Percentiles rank a stretch among this genome's conserved stretches.
Evolutionary conservation across 345 rosid genomes (phyloP).

Genomic region (Hypericum androsaemum): DNA sequence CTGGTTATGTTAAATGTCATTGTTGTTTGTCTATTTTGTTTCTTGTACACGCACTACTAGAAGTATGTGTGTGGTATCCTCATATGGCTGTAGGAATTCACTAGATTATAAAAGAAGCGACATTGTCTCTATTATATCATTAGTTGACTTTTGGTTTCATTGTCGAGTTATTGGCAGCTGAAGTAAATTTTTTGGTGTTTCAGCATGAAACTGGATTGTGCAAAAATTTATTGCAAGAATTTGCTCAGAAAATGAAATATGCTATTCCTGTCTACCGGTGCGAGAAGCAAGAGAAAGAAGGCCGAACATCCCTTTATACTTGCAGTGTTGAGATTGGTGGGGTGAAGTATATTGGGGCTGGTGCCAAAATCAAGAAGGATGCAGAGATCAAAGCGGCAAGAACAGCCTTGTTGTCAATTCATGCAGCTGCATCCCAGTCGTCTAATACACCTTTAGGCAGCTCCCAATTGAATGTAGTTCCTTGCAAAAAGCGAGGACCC

Average conservation of each 20-base stretch:
- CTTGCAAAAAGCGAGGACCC: constrained; percentile 47
- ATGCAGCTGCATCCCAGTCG: constrained; percentile 28
- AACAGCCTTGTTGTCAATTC: constrained; percentile 74
- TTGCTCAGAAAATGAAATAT: constrained; percentile 88
- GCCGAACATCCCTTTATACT: constrained; percentile 31
- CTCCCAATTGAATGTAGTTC: constrained; percentile 62
- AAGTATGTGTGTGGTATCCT: too few species aligned
- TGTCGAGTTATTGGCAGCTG: too few species aligned
- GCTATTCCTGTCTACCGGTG: constrained; percentile 68
- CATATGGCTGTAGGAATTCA: too few species aligned
- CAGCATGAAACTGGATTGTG: constrained; percentile 85
- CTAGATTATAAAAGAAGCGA: too few species aligned
- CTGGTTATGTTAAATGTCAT: too few species aligned
- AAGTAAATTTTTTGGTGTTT: constrained; percentile 1
- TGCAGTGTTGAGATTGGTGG: constrained; percentile 84
- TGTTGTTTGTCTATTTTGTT: too few species aligned
- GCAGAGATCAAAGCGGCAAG: constrained; percentile 94
- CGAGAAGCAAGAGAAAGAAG: constrained; percentile 34
- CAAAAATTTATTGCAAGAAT: constrained; percentile 88
- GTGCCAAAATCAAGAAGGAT: constrained; percentile 61
- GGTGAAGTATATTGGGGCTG: constrained; percentile 64
- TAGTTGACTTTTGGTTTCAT: too few species aligned
- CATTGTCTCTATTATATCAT: too few species aligned
- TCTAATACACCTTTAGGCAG: constrained; percentile 17
- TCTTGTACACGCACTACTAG: too few species aligned